A percentile compares a stretch with the other conserved stretches of the same genome.
These are phyloP conservation scores for Corynespora cassiicola DNA, from an alignment of 2,329 filamentous ascomycete genomes.

Conservation along the genomic window DNA sequence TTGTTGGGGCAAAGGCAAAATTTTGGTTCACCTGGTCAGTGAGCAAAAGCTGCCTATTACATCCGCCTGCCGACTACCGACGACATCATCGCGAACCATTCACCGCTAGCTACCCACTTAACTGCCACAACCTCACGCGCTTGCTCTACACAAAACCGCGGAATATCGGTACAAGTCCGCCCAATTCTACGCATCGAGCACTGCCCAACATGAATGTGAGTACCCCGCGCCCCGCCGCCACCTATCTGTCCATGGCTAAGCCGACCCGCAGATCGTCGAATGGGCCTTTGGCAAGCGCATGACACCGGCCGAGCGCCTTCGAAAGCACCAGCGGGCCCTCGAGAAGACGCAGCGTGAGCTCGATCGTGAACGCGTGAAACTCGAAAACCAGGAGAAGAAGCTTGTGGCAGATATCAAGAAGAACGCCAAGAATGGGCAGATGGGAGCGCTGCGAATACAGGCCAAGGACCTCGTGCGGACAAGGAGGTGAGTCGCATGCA, in stretches of 20 bases:
- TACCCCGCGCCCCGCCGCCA: too few relatives aligned
- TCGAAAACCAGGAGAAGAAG: conserved; percentile 99
- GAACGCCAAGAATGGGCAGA: conserved; percentile 96
- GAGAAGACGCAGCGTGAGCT: conserved; percentile 98
- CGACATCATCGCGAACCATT: too few relatives aligned
- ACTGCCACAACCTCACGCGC: background rate
- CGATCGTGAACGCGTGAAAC: conserved; percentile 90
- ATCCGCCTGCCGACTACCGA: conserved; percentile 4
- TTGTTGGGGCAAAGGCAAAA: too few relatives aligned
- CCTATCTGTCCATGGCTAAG: too few relatives aligned
- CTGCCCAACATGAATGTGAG: conserved; percentile 64
- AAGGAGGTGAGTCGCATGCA: conserved; percentile 63
- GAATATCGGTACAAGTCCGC: background rate
- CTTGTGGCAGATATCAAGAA: conserved; percentile 96
- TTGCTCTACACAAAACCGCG: background rate
- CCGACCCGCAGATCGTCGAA: conserved; percentile 79
- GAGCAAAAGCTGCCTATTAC: conserved; percentile 7
- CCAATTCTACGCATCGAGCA: background rate
- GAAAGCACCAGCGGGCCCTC: conserved; percentile 93
- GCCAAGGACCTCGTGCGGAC: conserved; percentile 96
- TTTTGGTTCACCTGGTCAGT: too few relatives aligned
- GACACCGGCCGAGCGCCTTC: conserved; percentile 89
- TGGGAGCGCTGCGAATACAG: conserved; percentile 98
- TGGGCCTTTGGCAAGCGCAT: conserved; percentile 99
- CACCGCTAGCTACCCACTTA: too few relatives aligned